Percentiles rank a stretch among this genome's conserved stretches.
phyloP scores from a whole-genome alignment of 1,284 basidiomycete species.

The Ceratobasidium sp. region DNA sequence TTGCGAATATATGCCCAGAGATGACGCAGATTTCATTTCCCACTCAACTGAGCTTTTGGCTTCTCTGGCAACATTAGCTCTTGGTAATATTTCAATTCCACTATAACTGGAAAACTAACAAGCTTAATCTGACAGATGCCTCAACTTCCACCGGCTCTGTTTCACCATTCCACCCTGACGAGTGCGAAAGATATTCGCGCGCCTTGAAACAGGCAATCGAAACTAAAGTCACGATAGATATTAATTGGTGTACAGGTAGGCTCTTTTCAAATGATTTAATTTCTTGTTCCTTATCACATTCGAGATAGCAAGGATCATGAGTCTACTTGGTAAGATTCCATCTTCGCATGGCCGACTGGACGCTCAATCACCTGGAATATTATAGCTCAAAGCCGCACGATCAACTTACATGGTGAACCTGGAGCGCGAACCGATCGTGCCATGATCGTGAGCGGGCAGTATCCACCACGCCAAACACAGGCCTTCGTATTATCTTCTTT shows the following conservation, averaged over 20 bases:
- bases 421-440: constrained; percentile 24
- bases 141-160: constrained; percentile 31
- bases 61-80: constrained; percentile 4
- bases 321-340: constrained; percentile 20
- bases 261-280: too few species aligned
- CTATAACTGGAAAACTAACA: neutral
- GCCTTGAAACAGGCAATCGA: constrained; percentile 6
- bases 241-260: constrained; percentile 42
- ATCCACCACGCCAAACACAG: neutral
- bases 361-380: too few species aligned
- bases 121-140: constrained; percentile 7
- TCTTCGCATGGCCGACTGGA: neutral
- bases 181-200: constrained; percentile 31
- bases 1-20: constrained; percentile 32
- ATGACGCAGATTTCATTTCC: neutral
- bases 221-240: constrained; percentile 8
- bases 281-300: too few species aligned
- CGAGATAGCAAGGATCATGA: constrained; percentile 30
- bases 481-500: neutral
- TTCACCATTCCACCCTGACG: constrained; percentile 24
- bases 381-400: constrained; percentile 30
- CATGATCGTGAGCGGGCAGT: constrained; percentile 31
- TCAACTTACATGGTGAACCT: constrained; percentile 32
- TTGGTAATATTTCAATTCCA: neutral
- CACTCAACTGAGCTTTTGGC: constrained; percentile 9